Percentiles rank a stretch among this genome's conserved stretches.
Evolutionary conservation across 768 basidiomycete genomes (phyloP).

Genomic region (Xerocomus potaroensis): DNA sequence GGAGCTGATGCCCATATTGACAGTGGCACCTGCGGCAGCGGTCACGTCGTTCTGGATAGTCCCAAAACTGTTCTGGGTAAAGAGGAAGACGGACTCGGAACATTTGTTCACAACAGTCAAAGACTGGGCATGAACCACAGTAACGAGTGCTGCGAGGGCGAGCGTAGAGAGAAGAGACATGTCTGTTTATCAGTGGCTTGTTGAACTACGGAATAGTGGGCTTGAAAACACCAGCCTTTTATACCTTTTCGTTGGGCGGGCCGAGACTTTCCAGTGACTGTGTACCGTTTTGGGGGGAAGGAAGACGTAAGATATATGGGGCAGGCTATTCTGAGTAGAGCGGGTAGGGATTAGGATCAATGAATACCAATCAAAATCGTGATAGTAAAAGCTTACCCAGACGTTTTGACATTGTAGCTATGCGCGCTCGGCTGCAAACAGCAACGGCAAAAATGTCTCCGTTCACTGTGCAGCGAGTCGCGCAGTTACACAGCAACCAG

Average conservation of each 20-base stretch:
- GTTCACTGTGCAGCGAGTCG: too few species aligned
- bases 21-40: too few species aligned
- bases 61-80: slow-evolving; percentile 28
- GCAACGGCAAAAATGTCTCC: too few species aligned
- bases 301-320: neutral
- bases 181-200: neutral
- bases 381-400: too few species aligned
- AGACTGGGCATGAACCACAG: slow-evolving; percentile 25
- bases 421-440: too few species aligned
- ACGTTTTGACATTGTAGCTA: too few species aligned
- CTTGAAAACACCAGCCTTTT: slow-evolving; percentile 5
- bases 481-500: too few species aligned
- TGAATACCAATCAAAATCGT: too few species aligned
- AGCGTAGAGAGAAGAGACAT: slow-evolving; percentile 23
- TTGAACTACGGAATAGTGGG: slow-evolving; percentile 1
- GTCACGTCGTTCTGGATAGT: slow-evolving; percentile 12
- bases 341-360: too few species aligned
- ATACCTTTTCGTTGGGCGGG: slow-evolving; percentile 2
- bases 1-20: slow-evolving; percentile 21
- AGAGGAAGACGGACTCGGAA: slow-evolving; percentile 24
- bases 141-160: slow-evolving; percentile 17
- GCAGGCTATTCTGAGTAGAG: too few species aligned
- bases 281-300: neutral
- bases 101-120: slow-evolving; percentile 15
- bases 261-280: neutral